phyloP scores from a whole-genome alignment of 208 protist genomes.

The Blastocrithidia nonstop region DNA sequence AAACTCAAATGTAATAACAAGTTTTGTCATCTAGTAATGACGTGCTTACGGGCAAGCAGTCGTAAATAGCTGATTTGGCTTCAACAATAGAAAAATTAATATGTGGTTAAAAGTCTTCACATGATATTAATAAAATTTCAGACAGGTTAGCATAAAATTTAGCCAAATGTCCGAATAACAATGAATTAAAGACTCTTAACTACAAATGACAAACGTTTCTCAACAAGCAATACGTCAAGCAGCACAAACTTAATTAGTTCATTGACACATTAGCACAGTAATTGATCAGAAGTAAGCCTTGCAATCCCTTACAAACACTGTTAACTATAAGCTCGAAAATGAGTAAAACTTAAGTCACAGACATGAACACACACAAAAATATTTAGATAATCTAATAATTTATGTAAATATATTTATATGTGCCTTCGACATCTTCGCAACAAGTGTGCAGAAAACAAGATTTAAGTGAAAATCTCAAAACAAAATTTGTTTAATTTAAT shows the following conservation, averaged over 20 bases:
- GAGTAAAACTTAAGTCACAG: not conserved
- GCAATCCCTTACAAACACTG: conserved; percentile 38
- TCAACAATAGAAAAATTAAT: not conserved
- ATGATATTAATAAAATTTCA: conserved; percentile 2
- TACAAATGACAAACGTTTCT: conserved; percentile 47
- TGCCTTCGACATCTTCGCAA: no score
- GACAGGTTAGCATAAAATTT: conserved; percentile 3
- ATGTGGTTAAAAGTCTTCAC: not conserved
- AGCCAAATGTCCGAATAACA: conserved; percentile 1
- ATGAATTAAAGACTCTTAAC: conserved; percentile 22
- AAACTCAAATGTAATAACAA: not conserved
- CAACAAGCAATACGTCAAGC: conserved; percentile 25
- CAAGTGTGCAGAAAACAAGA: no score
- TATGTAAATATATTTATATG: no score
- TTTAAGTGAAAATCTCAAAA: no score
- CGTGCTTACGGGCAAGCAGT: not conserved
- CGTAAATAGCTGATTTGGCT: not conserved
- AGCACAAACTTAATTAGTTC: conserved; percentile 25
- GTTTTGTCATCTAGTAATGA: not conserved
- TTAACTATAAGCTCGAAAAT: no score
- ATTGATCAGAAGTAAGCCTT: conserved; percentile 21
- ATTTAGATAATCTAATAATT: no score
- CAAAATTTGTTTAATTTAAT: no score
- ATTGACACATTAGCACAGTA: conserved; percentile 24
- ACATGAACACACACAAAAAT: not conserved